Evolutionary conservation across 345 rosid genomes (phyloP).

Genomic region (Eucalyptus tenuipes): DNA sequence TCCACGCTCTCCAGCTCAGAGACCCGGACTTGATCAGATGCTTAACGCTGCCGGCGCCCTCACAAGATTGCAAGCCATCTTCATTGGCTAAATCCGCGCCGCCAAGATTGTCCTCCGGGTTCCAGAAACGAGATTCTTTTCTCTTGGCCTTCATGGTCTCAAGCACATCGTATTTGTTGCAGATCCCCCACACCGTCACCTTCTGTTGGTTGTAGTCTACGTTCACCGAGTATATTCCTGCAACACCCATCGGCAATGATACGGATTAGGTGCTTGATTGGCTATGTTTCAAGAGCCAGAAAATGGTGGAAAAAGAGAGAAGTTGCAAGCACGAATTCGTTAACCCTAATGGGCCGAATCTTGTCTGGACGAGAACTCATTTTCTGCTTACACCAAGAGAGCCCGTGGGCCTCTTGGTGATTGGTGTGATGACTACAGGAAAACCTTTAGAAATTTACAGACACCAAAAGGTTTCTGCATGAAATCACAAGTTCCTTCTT

Average conservation of each 20-base stretch:
- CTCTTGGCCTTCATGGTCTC: constrained; percentile 53
- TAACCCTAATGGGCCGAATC: background rate
- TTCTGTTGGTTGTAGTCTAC: constrained; percentile 62
- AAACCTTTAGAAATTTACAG: background rate
- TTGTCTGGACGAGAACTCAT: background rate
- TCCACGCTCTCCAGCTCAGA: constrained; percentile 47
- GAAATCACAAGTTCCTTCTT: background rate
- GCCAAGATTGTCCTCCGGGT: constrained; percentile 32
- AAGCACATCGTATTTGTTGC: constrained; percentile 65
- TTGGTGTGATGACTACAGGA: background rate
- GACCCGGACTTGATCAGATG: constrained; percentile 32
- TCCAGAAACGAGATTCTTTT: constrained; percentile 75
- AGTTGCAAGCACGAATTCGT: background rate
- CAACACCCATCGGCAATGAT: background rate
- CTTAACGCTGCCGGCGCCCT: background rate
- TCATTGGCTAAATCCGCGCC: background rate
- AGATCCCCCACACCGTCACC: constrained; percentile 87
- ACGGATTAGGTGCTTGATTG: background rate
- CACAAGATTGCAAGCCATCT: background rate
- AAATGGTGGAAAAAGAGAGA: background rate
- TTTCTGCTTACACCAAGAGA: background rate
- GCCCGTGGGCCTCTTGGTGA: background rate
- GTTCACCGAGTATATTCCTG: constrained; percentile 75
- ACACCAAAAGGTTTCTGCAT: background rate
- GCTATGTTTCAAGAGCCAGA: background rate